Conservation (phyloP, 1,284 basidiomycete species). For the Schizopora paradoxa region DNA sequence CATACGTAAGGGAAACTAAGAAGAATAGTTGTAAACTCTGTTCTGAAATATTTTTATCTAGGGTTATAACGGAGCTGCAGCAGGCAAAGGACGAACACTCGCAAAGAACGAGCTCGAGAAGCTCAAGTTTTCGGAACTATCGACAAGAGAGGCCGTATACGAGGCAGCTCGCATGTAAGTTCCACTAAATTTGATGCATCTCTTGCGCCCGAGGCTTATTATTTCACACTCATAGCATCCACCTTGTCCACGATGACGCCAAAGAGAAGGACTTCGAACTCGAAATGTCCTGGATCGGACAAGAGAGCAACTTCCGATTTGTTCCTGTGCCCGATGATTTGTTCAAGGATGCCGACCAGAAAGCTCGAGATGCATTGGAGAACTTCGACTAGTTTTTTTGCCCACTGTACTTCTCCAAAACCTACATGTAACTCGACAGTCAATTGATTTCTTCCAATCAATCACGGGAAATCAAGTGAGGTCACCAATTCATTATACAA, state of each 20-base stretch:
- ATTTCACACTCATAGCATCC: conserved; percentile 63
- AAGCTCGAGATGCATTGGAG: conserved; percentile 86
- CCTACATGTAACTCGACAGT: too few species aligned
- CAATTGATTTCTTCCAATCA: too few species aligned
- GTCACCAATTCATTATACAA: too few species aligned
- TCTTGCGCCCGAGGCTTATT: neutral
- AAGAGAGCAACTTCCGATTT: conserved; percentile 80
- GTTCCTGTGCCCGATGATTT: conserved; percentile 81
- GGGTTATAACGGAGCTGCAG: conserved; percentile 92
- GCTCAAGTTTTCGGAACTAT: conserved; percentile 76
- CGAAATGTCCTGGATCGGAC: conserved; percentile 95
- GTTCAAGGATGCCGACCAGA: conserved; percentile 79
- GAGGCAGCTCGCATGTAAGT: conserved; percentile 94
- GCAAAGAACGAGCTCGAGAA: conserved; percentile 99
- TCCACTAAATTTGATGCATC: neutral
- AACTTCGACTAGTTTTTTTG: conserved; percentile 67
- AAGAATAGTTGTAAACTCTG: neutral
- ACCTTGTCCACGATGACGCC: conserved; percentile 93
- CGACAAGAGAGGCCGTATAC: conserved; percentile 79
- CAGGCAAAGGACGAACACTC: conserved; percentile 94
- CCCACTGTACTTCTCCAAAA: too few species aligned
- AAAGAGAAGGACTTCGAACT: conserved; percentile 99
- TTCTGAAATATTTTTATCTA: conserved; percentile 27
- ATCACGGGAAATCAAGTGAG: too few species aligned
- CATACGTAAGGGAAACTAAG: conserved; percentile 54